phyloP scores from a whole-genome alignment of 1,284 basidiomycete species.

The Agroathelia rolfsii region DNA sequence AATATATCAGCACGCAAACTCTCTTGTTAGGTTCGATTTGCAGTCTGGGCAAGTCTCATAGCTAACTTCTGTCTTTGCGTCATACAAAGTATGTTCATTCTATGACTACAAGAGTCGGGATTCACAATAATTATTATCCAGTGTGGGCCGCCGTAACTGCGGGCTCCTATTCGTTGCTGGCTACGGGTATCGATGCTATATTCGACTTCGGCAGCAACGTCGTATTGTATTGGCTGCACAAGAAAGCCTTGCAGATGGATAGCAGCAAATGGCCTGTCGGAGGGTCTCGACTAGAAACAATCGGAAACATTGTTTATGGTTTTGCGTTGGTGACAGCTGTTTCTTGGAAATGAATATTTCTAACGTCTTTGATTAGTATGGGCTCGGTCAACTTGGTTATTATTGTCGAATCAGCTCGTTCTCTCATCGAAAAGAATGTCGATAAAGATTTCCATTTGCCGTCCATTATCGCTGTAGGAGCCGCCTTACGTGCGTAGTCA shows the following conservation, averaged over 20 bases:
- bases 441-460: slow-evolving; percentile 71
- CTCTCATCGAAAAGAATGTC: slow-evolving; percentile 53
- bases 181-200: slow-evolving; percentile 82
- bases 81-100: slow-evolving; percentile 46
- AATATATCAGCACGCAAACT: slow-evolving; percentile 1
- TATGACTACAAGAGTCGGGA: slow-evolving; percentile 4
- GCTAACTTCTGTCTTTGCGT: slow-evolving; percentile 67
- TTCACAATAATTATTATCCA: slow-evolving; percentile 19
- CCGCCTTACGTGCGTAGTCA: slow-evolving; percentile 64
- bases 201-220: slow-evolving; percentile 91
- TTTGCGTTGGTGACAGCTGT: background rate
- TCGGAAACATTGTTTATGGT: slow-evolving; percentile 88
- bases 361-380: slow-evolving; percentile 47
- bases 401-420: slow-evolving; percentile 74
- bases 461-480: slow-evolving; percentile 73
- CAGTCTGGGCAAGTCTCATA: slow-evolving; percentile 74
- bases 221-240: slow-evolving; percentile 75
- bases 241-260: slow-evolving; percentile 66
- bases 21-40: slow-evolving; percentile 69
- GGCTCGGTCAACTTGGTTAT: slow-evolving; percentile 77
- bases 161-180: slow-evolving; percentile 78
- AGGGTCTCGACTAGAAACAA: slow-evolving; percentile 83
- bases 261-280: slow-evolving; percentile 86
- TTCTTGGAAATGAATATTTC: slow-evolving; percentile 3
- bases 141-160: slow-evolving; percentile 85